Evolutionary conservation across 805 yeast species (phyloP).

Genomic region (Hanseniaspora occidentalis): DNA sequence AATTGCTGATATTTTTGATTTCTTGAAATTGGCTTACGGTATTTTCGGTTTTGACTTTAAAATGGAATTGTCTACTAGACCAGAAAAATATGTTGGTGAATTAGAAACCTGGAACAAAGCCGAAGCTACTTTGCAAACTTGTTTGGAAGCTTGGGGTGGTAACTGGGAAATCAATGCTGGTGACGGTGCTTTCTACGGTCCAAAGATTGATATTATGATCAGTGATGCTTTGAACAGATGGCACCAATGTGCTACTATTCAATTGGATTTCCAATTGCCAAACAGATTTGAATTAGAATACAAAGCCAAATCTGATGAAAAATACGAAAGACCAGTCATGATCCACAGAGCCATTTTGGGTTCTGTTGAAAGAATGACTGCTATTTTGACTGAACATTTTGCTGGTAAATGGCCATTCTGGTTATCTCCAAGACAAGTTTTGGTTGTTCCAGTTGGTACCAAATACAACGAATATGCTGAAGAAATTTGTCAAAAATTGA

Average conservation of each 20-base stretch:
- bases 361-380: conserved; percentile 98
- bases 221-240: conserved; percentile 91
- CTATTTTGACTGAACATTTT: conserved; percentile 93
- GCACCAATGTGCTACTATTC: conserved; percentile 99
- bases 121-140: conserved; percentile 69
- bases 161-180: conserved; percentile 92
- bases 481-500: conserved; percentile 55
- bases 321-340: conserved; percentile 87
- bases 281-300: conserved; percentile 82
- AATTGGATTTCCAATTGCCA: conserved; percentile 97
- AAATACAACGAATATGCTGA: conserved; percentile 86
- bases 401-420: conserved; percentile 99
- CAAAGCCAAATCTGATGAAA: conserved; percentile 52
- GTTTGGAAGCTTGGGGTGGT: conserved; percentile 77
- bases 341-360: conserved; percentile 98
- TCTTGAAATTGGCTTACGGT: conserved; percentile 76
- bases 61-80: conserved; percentile 95
- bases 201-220: conserved; percentile 92
- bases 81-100: conserved; percentile 92
- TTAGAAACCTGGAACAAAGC: conserved; percentile 90
- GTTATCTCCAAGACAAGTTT: conserved; percentile 97
- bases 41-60: conserved; percentile 88
- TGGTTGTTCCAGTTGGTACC: conserved; percentile 95
- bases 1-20: conserved; percentile 74
- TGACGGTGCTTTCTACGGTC: conserved; percentile 95